Evolutionary conservation across 352 stramenopile species (phyloP), one percentile per base, ranked within the genome.

Genomic region (Globisporangium paddicum): DNA sequence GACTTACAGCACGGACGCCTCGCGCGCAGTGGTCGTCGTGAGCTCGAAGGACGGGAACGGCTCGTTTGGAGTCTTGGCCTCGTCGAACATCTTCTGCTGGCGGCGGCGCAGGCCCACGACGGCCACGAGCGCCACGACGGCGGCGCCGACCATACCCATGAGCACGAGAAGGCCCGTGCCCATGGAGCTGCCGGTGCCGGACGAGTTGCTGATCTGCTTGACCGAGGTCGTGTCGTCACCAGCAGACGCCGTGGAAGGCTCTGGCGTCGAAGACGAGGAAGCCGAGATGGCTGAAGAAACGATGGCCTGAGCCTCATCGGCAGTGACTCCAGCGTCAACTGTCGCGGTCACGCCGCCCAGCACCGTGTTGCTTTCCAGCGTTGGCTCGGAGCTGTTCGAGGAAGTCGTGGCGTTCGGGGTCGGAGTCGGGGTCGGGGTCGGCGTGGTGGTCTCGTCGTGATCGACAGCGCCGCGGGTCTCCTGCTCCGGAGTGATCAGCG

Each of bases 51-150:
- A 44, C 49, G 69, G 57, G 23, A 68, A 72, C 34, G 72, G 56
- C 21, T 82, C 66, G 48, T 65, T 58, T n/a, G 69, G 73, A 0
- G 68, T 73, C 54, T 86, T 83, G 50, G 55, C 64, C 26, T 72
- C 67, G 7, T 71, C 61, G 26, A 86, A 19, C 59, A 79, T 53
- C 52, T 77, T 81, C 47, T 74, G 68, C 55, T 86, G 73, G 55
- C 67, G 71, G n/a, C 48, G 52, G 38, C 76, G 71, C 23, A 81
- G 40, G 11, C 63, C 62, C 19, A 83, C 55, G 52, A 86, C 71
- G 8, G 62, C 71, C 3, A 58, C 73, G 18, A 86, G 62, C 19
- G 62, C 66, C 34, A 83, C 71, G 8, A 79, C 63, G 3, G 71
- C 73, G 13, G 62, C 73, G 51, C 64, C 73, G 23, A 83, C 55